Conservation (phyloP, 257 asterid genomes). For the Fraxinus excelsior region DNA sequence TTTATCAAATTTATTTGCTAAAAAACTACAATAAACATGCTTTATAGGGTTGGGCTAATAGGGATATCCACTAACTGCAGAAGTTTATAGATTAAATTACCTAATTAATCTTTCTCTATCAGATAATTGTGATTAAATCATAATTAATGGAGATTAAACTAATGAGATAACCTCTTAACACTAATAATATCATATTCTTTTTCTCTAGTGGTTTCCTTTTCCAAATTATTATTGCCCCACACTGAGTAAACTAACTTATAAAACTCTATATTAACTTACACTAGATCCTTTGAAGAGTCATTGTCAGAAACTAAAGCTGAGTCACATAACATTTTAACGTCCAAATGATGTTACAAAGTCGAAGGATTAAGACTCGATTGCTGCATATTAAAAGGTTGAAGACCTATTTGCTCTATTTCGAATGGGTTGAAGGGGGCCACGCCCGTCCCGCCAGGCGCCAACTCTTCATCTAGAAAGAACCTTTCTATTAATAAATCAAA, state of each 20-base stretch:
- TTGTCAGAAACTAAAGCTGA: not conserved
- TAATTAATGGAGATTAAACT: no score
- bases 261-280: not conserved
- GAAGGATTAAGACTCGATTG: not conserved
- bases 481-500: no score
- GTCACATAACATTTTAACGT: not conserved
- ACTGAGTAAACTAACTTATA: no score
- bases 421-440: no score
- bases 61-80: not conserved
- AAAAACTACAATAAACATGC: not conserved
- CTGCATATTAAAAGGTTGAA: not conserved
- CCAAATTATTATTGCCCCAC: not conserved
- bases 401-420: no score
- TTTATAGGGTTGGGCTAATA: not conserved
- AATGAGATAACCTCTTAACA: not conserved
- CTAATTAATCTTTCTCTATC: not conserved
- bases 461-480: no score
- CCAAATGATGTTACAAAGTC: no score
- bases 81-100: not conserved
- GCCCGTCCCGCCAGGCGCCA: no score
- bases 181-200: not conserved
- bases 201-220: not conserved
- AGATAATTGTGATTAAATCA: not conserved
- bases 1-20: no score
- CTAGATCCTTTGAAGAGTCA: not conserved